These are phyloP conservation scores for Penicillium atrosanguineum DNA, from an alignment of 495 filamentous ascomycete genomes.

Conservation along the genomic window DNA sequence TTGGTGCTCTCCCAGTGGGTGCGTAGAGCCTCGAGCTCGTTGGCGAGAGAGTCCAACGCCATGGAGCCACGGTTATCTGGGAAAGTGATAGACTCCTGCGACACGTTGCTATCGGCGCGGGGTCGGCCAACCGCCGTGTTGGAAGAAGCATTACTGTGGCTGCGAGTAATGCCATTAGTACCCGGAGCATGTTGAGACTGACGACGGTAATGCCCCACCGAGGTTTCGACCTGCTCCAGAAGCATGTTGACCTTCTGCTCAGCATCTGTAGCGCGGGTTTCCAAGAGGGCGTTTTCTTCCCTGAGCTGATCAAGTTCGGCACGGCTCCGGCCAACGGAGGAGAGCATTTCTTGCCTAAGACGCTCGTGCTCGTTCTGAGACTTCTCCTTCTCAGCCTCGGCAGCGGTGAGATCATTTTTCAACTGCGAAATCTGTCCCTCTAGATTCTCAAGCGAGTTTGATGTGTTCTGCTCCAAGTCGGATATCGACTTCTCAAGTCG, in stretches of 20 bases:
- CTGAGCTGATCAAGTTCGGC: constrained; percentile 77
- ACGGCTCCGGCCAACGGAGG: constrained; percentile 53
- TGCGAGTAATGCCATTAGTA: constrained; percentile 41
- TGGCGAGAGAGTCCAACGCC: constrained; percentile 86
- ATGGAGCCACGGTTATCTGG: constrained; percentile 70
- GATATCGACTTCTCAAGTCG: constrained; percentile 64
- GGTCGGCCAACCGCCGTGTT: constrained; percentile 37
- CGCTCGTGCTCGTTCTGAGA: constrained; percentile 56
- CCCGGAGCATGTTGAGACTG: constrained; percentile 58
- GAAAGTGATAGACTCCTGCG: constrained; percentile 62
- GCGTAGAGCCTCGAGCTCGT: constrained; percentile 83
- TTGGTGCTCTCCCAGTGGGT: constrained; percentile 94
- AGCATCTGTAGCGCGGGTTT: constrained; percentile 79
- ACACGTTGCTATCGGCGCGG: constrained; percentile 44
- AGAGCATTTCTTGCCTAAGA: constrained; percentile 55
- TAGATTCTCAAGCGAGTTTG: constrained; percentile 60
- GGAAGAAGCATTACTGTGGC: constrained; percentile 46
- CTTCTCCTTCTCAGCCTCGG: constrained; percentile 66
- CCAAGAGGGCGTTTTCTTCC: constrained; percentile 74
- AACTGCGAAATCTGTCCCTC: constrained; percentile 69
- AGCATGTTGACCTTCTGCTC: constrained; percentile 91
- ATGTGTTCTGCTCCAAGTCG: constrained; percentile 63
- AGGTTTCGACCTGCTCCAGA: constrained; percentile 88
- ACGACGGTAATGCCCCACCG: constrained; percentile 91
- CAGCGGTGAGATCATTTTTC: constrained; percentile 60